phyloP scores from a whole-genome alignment of 2,329 filamentous ascomycete species.

The Botrytis byssoidea region DNA sequence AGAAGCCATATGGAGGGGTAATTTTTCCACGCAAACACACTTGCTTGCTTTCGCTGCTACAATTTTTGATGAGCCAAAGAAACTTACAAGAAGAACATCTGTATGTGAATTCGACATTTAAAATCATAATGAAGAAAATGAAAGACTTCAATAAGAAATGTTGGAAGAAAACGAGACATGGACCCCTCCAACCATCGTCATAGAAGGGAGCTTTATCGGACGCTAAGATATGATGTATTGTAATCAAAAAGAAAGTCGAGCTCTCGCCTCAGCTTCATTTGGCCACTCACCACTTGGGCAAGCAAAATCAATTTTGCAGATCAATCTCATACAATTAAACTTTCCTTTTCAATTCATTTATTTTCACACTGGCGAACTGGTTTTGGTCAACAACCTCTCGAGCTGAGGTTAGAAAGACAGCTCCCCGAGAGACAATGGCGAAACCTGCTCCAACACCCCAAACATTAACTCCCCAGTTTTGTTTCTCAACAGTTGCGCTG shows the following conservation, averaged over 20 bases:
- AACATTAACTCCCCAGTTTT: conserved; percentile 69
- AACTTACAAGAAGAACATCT: conserved; percentile 57
- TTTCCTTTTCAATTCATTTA: background rate
- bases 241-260: conserved; percentile 18
- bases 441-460: conserved; percentile 42
- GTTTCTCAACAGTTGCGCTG: conserved; percentile 68
- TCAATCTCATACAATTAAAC: background rate
- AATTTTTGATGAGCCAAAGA: background rate
- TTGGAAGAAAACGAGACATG: background rate
- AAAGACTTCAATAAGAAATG: conserved; percentile 10
- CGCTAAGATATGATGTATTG: conserved; percentile 19
- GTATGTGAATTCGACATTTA: conserved; percentile 50
- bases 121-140: conserved; percentile 25
- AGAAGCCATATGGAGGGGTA: background rate
- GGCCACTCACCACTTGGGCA: conserved; percentile 10
- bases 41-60: background rate
- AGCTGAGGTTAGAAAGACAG: conserved; percentile 29
- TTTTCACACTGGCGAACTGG: conserved; percentile 35
- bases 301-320: background rate
- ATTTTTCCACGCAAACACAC: background rate
- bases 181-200: conserved; percentile 23
- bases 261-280: conserved; percentile 17
- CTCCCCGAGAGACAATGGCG: conserved; percentile 33
- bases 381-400: conserved; percentile 37
- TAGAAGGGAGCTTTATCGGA: conserved; percentile 26